Conservation (phyloP, 2,329 filamentous ascomycete genomes). For the Colletotrichum ledebouriae region DNA sequence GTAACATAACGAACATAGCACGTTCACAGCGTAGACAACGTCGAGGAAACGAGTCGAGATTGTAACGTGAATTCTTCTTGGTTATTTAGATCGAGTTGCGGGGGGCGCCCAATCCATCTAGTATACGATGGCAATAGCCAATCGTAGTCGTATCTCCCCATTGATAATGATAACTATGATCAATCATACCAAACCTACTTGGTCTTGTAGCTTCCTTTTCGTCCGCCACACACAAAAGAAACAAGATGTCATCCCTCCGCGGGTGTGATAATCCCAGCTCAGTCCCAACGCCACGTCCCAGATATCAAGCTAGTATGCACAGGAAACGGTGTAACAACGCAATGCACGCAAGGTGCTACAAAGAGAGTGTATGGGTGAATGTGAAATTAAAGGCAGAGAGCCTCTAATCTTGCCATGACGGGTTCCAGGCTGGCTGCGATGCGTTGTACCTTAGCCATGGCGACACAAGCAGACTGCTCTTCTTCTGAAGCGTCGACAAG, state of each 20-base stretch:
- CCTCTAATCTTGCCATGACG: conserved; percentile 54
- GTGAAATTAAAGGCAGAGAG: conserved; percentile 27
- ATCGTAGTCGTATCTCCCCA: conserved; percentile 20
- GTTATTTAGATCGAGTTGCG: conserved; percentile 36
- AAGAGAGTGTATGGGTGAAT: conserved; percentile 18
- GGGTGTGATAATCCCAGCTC: conserved; percentile 34
- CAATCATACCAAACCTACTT: conserved; percentile 39
- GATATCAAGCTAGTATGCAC: conserved; percentile 43
- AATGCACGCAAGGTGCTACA: conserved; percentile 21
- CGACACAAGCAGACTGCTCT: conserved; percentile 57
- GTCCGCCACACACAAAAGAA: conserved; percentile 24
- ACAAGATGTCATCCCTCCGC: conserved; percentile 35
- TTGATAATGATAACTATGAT: conserved; percentile 36
- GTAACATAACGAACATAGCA: neutral
- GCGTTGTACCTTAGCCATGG: conserved; percentile 64
- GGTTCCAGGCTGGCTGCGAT: conserved; percentile 58
- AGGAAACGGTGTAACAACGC: conserved; percentile 30
- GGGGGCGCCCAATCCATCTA: conserved; percentile 38
- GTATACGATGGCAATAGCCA: conserved; percentile 25
- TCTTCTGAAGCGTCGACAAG: conserved; percentile 72
- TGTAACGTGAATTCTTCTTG: conserved; percentile 18
- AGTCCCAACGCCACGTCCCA: conserved; percentile 37
- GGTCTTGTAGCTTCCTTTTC: conserved; percentile 40
- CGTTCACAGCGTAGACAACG: no score
- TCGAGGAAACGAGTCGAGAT: no score